phyloP scores from a whole-genome alignment of 768 basidiomycete genomes.

The Termitomyces sp. region DNA sequence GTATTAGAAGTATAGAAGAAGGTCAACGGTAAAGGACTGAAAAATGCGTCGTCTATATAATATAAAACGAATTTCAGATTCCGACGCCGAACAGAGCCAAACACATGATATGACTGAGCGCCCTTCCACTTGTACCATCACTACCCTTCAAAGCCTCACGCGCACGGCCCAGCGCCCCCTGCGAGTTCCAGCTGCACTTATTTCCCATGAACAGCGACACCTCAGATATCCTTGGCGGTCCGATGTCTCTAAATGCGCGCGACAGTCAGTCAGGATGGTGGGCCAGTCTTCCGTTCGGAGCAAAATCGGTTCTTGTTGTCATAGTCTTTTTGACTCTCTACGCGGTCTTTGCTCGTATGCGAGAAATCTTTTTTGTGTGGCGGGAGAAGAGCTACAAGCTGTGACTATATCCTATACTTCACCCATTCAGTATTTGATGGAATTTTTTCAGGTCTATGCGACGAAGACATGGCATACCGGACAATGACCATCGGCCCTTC shows the following conservation, averaged over 20 bases:
- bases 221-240: slow-evolving; percentile 67
- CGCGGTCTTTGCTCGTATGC: slow-evolving; percentile 29
- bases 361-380: slow-evolving; percentile 48
- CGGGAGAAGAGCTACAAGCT: slow-evolving; percentile 60
- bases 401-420: slow-evolving; percentile 31
- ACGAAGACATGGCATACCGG: slow-evolving; percentile 77
- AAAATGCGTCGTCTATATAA: slow-evolving; percentile 5
- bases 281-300: slow-evolving; percentile 33
- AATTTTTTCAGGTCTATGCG: slow-evolving; percentile 52
- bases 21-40: background rate
- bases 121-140: slow-evolving; percentile 32
- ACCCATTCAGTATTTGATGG: slow-evolving; percentile 11
- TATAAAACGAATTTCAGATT: slow-evolving; percentile 11
- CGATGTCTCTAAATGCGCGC: slow-evolving; percentile 32
- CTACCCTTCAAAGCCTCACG: slow-evolving; percentile 9
- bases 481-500: slow-evolving; percentile 77
- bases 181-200: slow-evolving; percentile 16
- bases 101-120: slow-evolving; percentile 25
- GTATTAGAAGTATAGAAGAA: background rate
- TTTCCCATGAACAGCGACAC: slow-evolving; percentile 57
- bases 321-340: slow-evolving; percentile 31
- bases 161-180: slow-evolving; percentile 23
- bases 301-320: slow-evolving; percentile 29
- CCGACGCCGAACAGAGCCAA: slow-evolving; percentile 26
- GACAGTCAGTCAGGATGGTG: slow-evolving; percentile 22